Percentiles rank a stretch among this genome's conserved stretches.
Conservation (phyloP, 1,139 yeast species). For the Kurtzmaniella quercitrusa region DNA sequence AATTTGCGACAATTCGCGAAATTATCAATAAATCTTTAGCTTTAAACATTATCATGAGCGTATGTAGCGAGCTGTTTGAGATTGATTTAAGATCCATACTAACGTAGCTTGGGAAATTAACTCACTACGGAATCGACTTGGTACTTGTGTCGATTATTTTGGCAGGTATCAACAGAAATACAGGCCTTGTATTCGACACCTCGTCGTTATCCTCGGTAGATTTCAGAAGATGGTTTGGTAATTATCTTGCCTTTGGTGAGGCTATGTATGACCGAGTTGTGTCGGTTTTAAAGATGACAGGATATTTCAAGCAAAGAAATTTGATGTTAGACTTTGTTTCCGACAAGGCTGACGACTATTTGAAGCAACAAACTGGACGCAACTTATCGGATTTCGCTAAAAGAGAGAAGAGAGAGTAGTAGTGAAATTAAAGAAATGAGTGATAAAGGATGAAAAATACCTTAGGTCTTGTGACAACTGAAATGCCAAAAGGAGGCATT, state of each 20-base stretch:
- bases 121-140: slow-evolving; percentile 57
- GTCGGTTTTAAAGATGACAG: slow-evolving; percentile 33
- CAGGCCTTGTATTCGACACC: slow-evolving; percentile 54
- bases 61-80: background rate
- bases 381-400: slow-evolving; percentile 21
- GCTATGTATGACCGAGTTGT: slow-evolving; percentile 44
- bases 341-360: slow-evolving; percentile 26
- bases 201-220: slow-evolving; percentile 47
- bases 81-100: background rate
- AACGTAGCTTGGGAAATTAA: slow-evolving; percentile 44
- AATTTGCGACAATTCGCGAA: too few species aligned
- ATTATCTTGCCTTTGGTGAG: slow-evolving; percentile 54
- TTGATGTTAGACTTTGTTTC: slow-evolving; percentile 34
- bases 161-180: slow-evolving; percentile 63
- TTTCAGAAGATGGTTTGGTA: slow-evolving; percentile 49
- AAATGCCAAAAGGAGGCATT: too few species aligned
- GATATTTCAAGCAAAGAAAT: slow-evolving; percentile 43
- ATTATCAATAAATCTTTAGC: too few species aligned
- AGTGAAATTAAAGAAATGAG: background rate
- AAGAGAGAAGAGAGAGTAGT: slow-evolving; percentile 3
- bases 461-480: too few species aligned
- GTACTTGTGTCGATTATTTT: slow-evolving; percentile 57
- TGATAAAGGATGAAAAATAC: background rate
- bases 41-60: background rate
- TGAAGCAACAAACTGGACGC: slow-evolving; percentile 35